Percentiles rank a stretch among this genome's conserved stretches.
Conservation (phyloP, 805 yeast species). For the Candida morakotiae region DNA sequence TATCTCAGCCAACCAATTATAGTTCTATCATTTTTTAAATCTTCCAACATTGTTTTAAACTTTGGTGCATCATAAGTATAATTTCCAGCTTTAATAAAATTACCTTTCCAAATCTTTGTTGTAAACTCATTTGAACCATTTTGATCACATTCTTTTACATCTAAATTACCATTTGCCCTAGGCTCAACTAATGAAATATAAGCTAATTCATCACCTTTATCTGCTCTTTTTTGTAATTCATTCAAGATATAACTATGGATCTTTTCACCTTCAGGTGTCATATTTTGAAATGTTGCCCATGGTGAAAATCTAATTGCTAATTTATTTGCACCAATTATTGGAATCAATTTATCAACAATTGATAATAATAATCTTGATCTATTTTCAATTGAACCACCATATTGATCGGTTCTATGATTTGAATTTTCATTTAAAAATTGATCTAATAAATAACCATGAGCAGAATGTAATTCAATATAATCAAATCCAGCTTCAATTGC, state of each 20-base stretch:
- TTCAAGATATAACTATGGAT: slow-evolving; percentile 27
- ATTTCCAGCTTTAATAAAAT: slow-evolving; percentile 16
- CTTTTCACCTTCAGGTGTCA: slow-evolving; percentile 25
- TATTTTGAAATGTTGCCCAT: slow-evolving; percentile 28
- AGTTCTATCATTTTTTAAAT: slow-evolving; percentile 28
- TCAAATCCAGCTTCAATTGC: slow-evolving; percentile 24
- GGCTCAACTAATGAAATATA: slow-evolving; percentile 38
- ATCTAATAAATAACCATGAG: slow-evolving; percentile 26
- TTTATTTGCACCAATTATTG: slow-evolving; percentile 29
- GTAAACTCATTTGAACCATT: slow-evolving; percentile 20
- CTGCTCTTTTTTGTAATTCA: slow-evolving; percentile 30
- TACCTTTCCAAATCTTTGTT: slow-evolving; percentile 25
- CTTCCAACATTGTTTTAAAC: slow-evolving; percentile 12
- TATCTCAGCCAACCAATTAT: slow-evolving; percentile 37
- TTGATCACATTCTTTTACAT: slow-evolving; percentile 17
- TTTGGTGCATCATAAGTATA: slow-evolving; percentile 21
- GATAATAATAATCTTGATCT: slow-evolving; percentile 16
- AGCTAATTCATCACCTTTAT: slow-evolving; percentile 25
- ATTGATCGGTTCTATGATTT: slow-evolving; percentile 22
- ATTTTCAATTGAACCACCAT: slow-evolving; percentile 25
- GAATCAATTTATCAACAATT: slow-evolving; percentile 17
- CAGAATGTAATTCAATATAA: slow-evolving; percentile 22
- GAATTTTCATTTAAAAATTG: slow-evolving; percentile 17
- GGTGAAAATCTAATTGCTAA: slow-evolving; percentile 34
- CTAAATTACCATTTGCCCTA: slow-evolving; percentile 20